These are phyloP conservation scores for Candida buenavistaensis DNA, from an alignment of 1,139 yeast genomes.

Conservation along the genomic window DNA sequence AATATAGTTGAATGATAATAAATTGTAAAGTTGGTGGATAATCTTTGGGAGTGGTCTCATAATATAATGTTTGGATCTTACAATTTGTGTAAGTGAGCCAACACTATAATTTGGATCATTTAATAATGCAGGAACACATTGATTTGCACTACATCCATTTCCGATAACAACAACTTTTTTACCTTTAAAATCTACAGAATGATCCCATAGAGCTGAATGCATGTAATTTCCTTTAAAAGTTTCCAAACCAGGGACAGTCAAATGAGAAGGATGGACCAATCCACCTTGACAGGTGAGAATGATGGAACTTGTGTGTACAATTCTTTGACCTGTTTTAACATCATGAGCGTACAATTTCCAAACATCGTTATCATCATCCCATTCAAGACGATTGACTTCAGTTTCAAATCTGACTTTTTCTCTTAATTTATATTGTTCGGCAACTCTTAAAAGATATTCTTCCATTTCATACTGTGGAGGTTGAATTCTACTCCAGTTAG, in stretches of 20 bases:
- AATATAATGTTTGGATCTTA: conserved; percentile 40
- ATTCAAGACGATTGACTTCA: conserved; percentile 27
- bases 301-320: conserved; percentile 29
- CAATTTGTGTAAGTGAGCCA: conserved; percentile 32
- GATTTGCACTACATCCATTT: conserved; percentile 48
- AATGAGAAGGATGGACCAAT: conserved; percentile 35
- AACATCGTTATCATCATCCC: conserved; percentile 29
- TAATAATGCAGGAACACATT: conserved; percentile 37
- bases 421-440: conserved; percentile 32
- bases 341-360: conserved; percentile 41
- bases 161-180: conserved; percentile 41
- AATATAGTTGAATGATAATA: conserved; percentile 25
- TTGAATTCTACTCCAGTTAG: conserved; percentile 44
- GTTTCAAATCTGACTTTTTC: conserved; percentile 32
- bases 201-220: conserved; percentile 53
- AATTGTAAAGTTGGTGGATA: conserved; percentile 1
- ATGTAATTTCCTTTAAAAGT: conserved; percentile 44
- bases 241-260: conserved; percentile 37
- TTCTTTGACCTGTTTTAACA: conserved; percentile 32
- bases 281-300: conserved; percentile 40
- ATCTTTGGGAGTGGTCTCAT: conserved; percentile 38
- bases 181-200: conserved; percentile 34
- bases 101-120: conserved; percentile 25
- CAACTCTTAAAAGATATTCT: conserved; percentile 43
- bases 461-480: conserved; percentile 53